Evolutionary conservation across 805 yeast genomes (phyloP).

Genomic region (Ogataea allantospora): DNA sequence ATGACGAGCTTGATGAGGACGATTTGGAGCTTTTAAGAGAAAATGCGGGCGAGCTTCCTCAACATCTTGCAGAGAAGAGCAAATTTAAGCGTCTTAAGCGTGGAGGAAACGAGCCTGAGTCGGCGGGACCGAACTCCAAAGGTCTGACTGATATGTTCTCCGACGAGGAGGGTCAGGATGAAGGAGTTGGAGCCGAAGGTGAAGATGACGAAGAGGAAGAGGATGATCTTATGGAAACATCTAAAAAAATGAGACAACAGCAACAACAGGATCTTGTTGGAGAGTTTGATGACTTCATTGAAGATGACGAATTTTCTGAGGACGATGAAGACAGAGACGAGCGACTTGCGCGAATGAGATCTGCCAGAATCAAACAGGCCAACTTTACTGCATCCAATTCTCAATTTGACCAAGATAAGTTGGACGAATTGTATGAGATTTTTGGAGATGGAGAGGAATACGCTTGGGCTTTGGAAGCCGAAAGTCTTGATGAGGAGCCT

Average conservation of each 20-base stretch:
- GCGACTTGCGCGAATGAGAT: conserved; percentile 35
- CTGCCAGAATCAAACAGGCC: conserved; percentile 30
- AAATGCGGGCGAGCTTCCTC: conserved; percentile 73
- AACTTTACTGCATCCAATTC: conserved; percentile 32
- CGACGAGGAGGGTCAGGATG: conserved; percentile 47
- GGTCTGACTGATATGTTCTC: conserved; percentile 71
- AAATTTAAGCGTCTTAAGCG: conserved; percentile 83
- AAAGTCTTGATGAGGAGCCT: conserved; percentile 54
- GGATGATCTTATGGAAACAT: conserved; percentile 32
- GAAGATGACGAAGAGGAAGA: conserved; percentile 29
- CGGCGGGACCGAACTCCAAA: conserved; percentile 20
- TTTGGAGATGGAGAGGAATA: conserved; percentile 97
- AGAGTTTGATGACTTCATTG: conserved; percentile 95
- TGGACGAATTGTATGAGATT: conserved; percentile 89
- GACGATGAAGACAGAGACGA: conserved; percentile 69
- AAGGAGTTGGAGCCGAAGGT: conserved; percentile 24
- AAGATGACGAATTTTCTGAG: conserved; percentile 93
- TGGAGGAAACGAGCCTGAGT: conserved; percentile 49
- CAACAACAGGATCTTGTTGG: conserved; percentile 45
- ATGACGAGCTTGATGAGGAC: conserved; percentile 85
- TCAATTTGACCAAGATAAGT: conserved; percentile 81
- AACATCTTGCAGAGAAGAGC: conserved; percentile 36
- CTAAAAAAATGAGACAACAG: conserved; percentile 27
- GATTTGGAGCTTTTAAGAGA: conserved; percentile 90
- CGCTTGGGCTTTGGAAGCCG: conserved; percentile 96